Percentiles rank a stretch among this genome's conserved stretches.
Conservation (phyloP, 805 yeast genomes). For the Kodamaea hsintzibuensis region DNA sequence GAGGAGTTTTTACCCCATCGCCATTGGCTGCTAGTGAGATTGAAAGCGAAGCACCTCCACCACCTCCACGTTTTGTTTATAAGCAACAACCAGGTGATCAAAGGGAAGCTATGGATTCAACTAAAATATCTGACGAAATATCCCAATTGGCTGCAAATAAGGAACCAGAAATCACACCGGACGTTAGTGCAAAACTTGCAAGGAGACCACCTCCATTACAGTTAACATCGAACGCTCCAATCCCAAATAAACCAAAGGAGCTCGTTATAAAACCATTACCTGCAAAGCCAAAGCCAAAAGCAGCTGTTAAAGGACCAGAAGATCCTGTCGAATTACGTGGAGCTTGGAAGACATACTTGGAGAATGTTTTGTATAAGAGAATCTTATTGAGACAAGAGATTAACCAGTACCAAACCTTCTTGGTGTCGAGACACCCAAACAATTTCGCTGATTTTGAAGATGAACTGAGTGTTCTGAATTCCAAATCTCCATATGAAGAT, state of each 20-base stretch:
- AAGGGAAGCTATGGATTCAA: not conserved
- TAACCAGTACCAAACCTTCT: constrained; percentile 29
- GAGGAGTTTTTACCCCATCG: not conserved
- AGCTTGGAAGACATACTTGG: constrained; percentile 38
- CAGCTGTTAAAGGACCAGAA: not conserved
- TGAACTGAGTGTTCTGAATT: not conserved
- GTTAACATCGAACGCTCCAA: not conserved
- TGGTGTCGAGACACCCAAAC: constrained; percentile 9
- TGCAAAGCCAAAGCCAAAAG: not conserved
- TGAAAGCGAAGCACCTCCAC: constrained; percentile 24
- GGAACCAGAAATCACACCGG: not conserved
- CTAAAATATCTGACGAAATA: not conserved
- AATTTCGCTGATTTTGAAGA: constrained; percentile 2
- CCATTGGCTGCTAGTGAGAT: constrained; percentile 7
- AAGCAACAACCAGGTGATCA: not conserved
- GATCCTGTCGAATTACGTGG: constrained; percentile 11
- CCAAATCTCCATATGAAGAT: not conserved
- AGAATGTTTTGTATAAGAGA: constrained; percentile 35
- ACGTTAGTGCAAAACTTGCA: not conserved
- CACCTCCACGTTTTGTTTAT: constrained; percentile 26
- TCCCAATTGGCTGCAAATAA: not conserved
- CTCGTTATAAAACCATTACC: not conserved
- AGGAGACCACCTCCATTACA: not conserved
- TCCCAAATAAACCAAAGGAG: not conserved
- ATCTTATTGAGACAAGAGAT: constrained; percentile 44